Evolutionary conservation across 495 filamentous ascomycete species (phyloP), one percentile per base, ranked within the genome.

Genomic region (Bacidia gigantensis): DNA sequence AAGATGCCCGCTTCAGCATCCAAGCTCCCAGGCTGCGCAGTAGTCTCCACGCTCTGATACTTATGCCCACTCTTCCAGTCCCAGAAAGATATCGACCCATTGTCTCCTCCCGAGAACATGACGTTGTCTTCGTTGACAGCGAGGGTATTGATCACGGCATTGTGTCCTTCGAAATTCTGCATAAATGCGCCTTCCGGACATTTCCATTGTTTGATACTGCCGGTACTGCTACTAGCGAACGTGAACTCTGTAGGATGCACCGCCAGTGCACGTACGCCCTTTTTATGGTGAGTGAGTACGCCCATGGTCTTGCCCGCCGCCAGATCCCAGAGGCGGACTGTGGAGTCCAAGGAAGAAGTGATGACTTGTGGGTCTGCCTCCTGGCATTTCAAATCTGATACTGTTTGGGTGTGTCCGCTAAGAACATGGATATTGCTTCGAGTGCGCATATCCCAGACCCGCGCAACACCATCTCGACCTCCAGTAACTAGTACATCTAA

Each of bases 381-480:
- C 68, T 99, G 93, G 58, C 88, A 95, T 56, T 88, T 83, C 23
- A 97, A 72, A 58, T 87, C 83, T 9, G 92, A 80, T 12, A 97
- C 82, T 0, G 93, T 96, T 35, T 82, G 83, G 50, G 82, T 86
- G 70, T 99, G 93, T 11, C 93, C 92, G 7, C 78, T 74, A 7
- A 99, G 71, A 44, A 97, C 93, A 69, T 97, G 93, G 53, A 97
- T 80, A 63, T 99, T 97, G 70, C 80, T 86, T 50, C 92, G 72
- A 1, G 92, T 97, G 17, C 93, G 80, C 93, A 99, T 97, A 62
- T 99, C 93, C 93, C 93, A 99, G 3, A 99, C 89, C 56, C 93
- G 74, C 2, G 84, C 89, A 1, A 89, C 92, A 59, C 89, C 93
- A 62, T 99, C 93, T 47, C 93, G 81, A 47, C 93, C 93, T 49